Conservation (phyloP, 225 moss, liverwort and hornwort species). For the Asterella californica region DNA sequence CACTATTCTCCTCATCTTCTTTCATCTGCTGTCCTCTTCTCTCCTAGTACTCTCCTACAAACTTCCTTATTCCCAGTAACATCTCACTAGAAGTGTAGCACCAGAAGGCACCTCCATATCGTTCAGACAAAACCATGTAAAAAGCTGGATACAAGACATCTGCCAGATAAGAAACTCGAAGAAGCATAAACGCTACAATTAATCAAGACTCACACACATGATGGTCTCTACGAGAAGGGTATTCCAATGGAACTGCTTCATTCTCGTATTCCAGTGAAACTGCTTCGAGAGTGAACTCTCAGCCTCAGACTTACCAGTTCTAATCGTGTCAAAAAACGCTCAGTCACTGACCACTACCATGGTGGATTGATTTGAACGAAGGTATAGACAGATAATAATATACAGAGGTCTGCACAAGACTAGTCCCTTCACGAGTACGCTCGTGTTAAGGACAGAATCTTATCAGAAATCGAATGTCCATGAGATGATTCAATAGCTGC, state of each 20-base stretch:
- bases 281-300: neutral
- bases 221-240: neutral
- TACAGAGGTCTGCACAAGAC: conserved; percentile 7
- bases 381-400: conserved; percentile 8
- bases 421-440: neutral
- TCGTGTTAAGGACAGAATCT: neutral
- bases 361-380: conserved; percentile 2
- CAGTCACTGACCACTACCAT: neutral
- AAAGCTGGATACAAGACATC: neutral
- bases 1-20: too few relatives aligned
- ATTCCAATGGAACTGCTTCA: neutral
- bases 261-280: neutral
- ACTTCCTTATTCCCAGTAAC: too few relatives aligned
- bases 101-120: neutral
- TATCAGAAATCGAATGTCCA: neutral
- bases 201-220: neutral
- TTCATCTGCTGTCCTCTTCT: too few relatives aligned
- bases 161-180: neutral
- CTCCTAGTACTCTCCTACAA: too few relatives aligned
- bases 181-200: neutral
- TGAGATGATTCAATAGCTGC: neutral
- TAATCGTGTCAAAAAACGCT: neutral
- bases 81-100: too few relatives aligned
- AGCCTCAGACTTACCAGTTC: neutral
- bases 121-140: neutral